Evolutionary conservation across 495 filamentous ascomycete species (phyloP).

Genomic region (Chaetomium tenue): DNA sequence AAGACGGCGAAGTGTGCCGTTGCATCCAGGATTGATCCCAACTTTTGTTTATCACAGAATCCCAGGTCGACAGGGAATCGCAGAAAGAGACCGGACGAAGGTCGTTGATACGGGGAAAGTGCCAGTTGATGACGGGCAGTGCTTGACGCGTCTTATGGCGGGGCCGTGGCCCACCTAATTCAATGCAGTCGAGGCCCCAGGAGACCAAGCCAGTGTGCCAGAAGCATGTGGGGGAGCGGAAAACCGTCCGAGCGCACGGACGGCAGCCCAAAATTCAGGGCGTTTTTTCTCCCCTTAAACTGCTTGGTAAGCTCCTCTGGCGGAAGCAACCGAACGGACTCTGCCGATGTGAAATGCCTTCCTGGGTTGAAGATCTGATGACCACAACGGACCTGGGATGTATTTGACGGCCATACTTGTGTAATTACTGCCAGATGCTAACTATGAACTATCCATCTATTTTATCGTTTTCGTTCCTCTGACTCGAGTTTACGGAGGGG

Average conservation of each 20-base stretch:
- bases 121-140: conserved; percentile 5
- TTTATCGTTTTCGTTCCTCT: no score
- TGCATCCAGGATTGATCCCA: not conserved
- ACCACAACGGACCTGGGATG: no score
- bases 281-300: not conserved
- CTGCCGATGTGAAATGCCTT: no score
- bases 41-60: not conserved
- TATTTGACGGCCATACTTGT: no score
- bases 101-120: conserved; percentile 1
- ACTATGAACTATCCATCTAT: no score
- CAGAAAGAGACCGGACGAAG: conserved; percentile 1
- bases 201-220: conserved; percentile 11
- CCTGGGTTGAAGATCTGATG: no score
- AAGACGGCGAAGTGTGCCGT: not conserved
- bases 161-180: conserved; percentile 11
- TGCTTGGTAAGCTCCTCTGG: conserved; percentile 10
- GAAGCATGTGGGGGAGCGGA: conserved; percentile 10
- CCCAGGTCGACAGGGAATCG: not conserved
- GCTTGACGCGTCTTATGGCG: conserved; percentile 14
- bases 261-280: conserved; percentile 20
- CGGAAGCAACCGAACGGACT: not conserved
- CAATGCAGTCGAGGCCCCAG: conserved; percentile 9
- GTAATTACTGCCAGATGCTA: no score
- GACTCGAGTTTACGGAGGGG: no score
- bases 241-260: conserved; percentile 20